A percentile compares a stretch with the other conserved stretches of the same genome.
These are phyloP conservation scores for Rhizopogon sp. DNA, from an alignment of 768 basidiomycete species.

Conservation along the genomic window DNA sequence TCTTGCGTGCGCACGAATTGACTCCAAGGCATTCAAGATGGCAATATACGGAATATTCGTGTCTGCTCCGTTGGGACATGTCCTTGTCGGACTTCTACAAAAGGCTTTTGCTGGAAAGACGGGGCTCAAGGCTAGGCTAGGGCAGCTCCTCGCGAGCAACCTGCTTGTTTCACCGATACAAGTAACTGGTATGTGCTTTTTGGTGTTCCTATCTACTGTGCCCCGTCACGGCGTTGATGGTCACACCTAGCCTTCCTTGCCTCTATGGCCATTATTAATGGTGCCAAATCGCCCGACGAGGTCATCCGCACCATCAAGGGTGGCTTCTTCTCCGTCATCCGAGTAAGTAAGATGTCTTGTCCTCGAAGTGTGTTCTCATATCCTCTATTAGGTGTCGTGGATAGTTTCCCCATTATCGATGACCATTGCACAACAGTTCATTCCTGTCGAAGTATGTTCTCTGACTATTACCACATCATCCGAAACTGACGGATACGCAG, in stretches of 20 bases:
- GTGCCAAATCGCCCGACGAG: slow-evolving; percentile 62
- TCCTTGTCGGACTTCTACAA: slow-evolving; percentile 68
- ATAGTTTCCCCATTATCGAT: slow-evolving; percentile 71
- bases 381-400: slow-evolving; percentile 61
- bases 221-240: background rate
- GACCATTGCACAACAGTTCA: slow-evolving; percentile 71
- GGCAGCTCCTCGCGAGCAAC: slow-evolving; percentile 73
- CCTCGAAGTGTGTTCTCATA: background rate
- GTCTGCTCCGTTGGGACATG: slow-evolving; percentile 77
- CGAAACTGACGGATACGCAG: slow-evolving; percentile 29
- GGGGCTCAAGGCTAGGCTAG: slow-evolving; percentile 55
- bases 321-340: slow-evolving; percentile 71
- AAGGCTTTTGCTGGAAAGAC: slow-evolving; percentile 74
- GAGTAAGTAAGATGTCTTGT: slow-evolving; percentile 37
- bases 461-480: background rate
- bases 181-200: slow-evolving; percentile 45
- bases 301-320: slow-evolving; percentile 62
- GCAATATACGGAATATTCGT: slow-evolving; percentile 78
- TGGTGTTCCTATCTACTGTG: background rate
- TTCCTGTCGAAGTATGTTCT: slow-evolving; percentile 63
- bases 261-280: slow-evolving; percentile 81
- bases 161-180: slow-evolving; percentile 75
- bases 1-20: slow-evolving; percentile 54
- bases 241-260: slow-evolving; percentile 55
- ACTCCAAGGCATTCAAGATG: slow-evolving; percentile 78